Evolutionary conservation across 2,329 filamentous ascomycete species (phyloP), one percentile per base, ranked within the genome.

Genomic region (Diaporthe citriasiana): DNA sequence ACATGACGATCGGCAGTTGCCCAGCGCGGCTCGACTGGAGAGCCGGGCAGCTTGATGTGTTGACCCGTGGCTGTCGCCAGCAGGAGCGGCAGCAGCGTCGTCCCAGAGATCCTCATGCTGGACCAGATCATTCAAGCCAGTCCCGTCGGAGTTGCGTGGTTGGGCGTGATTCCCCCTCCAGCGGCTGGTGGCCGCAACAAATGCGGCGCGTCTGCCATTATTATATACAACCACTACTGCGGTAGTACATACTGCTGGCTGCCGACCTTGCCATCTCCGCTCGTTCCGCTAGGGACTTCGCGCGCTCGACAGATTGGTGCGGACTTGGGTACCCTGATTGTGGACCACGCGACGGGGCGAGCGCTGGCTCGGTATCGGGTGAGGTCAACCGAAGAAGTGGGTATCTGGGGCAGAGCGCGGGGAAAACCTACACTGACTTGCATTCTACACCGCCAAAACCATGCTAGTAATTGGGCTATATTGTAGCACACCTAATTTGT

Each of bases 1-100:
- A 80, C 70, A 78, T 51, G 6, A 17, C 17, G 79, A 68, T 80
- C 81, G 81, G 9, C 55, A 42, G 42, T 71, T 40, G 27, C 80
- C 74, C 81, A 82, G 80, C 74, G 79, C 72, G 81, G 76, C 65
- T 78, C 79, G 19, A 75, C 66, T 17, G 50, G 63, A n/a, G 56
- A 42, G 25, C 63, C 70, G 42, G 73, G 73, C 35, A 60, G 47
- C 35, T 19, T 63, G 65, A 75, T 9, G n/a, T 70, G 60, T 13
- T 75, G 65, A 7, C 65, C 73, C 30, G 65, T 56, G 55, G 71
- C 65, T 63, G 65, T 51, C 27, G 60, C 65, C 27, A 63, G 45
- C 57, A 71, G 72, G 38, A 73, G 66, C 42, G 72, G 57, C 30
- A 75, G 70, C 51, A 70, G 50, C 50, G 53, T 53, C 9, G 33